Evolutionary conservation across 1,139 yeast genomes (phyloP).

Genomic region (Suzukiozyma palmioleophila): DNA sequence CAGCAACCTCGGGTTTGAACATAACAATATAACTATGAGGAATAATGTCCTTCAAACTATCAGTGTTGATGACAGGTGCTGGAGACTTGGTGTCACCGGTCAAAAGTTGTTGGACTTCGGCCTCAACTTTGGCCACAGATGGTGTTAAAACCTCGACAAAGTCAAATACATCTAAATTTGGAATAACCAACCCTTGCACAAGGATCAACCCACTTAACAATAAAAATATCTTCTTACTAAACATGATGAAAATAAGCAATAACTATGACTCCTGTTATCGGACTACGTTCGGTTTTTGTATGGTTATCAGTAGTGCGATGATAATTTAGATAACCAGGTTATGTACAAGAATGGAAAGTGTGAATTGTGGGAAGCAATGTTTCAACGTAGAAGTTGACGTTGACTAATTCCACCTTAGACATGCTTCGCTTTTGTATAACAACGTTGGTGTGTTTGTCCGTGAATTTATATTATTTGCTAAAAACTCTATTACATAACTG

Average conservation of each 20-base stretch:
- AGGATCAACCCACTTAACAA: not conserved
- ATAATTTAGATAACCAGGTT: no score
- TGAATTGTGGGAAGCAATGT: no score
- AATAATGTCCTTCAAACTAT: conserved; percentile 25
- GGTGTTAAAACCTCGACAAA: not conserved
- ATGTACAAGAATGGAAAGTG: no score
- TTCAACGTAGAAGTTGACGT: no score
- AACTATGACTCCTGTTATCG: no score
- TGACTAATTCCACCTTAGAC: no score
- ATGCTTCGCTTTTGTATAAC: no score
- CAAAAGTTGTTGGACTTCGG: not conserved
- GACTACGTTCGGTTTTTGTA: no score
- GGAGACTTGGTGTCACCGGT: not conserved
- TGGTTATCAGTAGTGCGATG: no score
- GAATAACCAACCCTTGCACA: conserved; percentile 3
- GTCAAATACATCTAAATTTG: not conserved
- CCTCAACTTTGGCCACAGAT: not conserved
- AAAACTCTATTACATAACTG: conserved; percentile 36
- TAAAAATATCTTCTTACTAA: not conserved
- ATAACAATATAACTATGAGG: conserved; percentile 45
- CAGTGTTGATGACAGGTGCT: not conserved
- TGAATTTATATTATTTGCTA: not conserved
- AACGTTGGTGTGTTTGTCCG: no score
- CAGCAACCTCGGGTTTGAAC: conserved; percentile 24
- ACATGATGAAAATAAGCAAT: conserved; percentile 1